These are phyloP conservation scores for Monilinia fructicola DNA, from an alignment of 2,329 filamentous ascomycete genomes.

Conservation along the genomic window DNA sequence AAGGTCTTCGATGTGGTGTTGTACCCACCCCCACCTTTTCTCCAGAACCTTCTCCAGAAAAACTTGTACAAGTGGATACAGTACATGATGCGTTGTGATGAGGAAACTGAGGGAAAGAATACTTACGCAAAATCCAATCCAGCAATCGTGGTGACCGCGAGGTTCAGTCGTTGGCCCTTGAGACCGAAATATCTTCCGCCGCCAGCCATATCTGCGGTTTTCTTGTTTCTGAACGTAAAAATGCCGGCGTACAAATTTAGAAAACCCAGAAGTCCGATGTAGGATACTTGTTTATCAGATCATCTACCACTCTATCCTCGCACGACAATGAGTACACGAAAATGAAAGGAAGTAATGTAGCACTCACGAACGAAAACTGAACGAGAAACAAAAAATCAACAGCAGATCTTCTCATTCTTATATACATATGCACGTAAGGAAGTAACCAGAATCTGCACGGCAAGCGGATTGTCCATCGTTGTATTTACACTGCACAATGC, in stretches of 20 bases:
- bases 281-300: neutral
- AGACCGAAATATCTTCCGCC: slow-evolving; percentile 59
- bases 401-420: slow-evolving; percentile 1
- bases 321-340: neutral
- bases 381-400: neutral
- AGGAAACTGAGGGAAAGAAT: slow-evolving; percentile 33
- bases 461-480: neutral
- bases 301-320: neutral
- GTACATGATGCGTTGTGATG: neutral
- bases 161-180: slow-evolving; percentile 63
- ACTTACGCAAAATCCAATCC: slow-evolving; percentile 67
- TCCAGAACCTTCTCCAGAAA: neutral
- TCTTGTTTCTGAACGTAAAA: no score
- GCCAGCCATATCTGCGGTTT: slow-evolving; percentile 27
- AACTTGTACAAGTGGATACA: neutral
- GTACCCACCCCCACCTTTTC: neutral
- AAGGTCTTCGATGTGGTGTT: neutral
- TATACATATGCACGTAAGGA: neutral
- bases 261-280: neutral
- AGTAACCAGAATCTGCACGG: neutral
- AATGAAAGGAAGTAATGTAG: neutral
- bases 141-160: slow-evolving; percentile 68
- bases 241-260: neutral
- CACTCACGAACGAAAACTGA: neutral
- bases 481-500: neutral